A percentile compares a stretch with the other conserved stretches of the same genome.
These are phyloP conservation scores for Solanum hybrid DNA, from an alignment of 305 asterid genomes.

Conservation along the genomic window DNA sequence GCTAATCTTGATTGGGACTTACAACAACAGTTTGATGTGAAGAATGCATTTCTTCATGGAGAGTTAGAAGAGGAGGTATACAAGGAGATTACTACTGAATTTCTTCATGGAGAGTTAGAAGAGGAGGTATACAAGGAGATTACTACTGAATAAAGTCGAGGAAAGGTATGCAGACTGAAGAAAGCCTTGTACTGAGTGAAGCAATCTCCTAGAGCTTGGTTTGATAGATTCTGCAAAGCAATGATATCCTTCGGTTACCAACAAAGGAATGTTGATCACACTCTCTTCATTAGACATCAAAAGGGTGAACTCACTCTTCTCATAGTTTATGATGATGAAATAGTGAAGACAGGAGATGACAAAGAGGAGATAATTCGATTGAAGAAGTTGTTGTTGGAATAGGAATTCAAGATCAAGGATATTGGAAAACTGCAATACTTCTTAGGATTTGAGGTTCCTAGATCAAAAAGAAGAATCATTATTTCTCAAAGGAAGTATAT, in stretches of 20 bases:
- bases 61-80: not conserved
- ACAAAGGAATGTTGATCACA: not conserved
- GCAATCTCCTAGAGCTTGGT: not conserved
- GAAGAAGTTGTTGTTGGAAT: not conserved
- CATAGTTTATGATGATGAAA: not conserved
- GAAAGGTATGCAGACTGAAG: not conserved
- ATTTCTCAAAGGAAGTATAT: not conserved
- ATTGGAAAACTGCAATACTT: not conserved
- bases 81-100: not conserved
- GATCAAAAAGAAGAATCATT: not conserved
- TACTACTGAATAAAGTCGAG: not conserved
- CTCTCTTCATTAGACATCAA: not conserved
- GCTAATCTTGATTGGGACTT: not conserved
- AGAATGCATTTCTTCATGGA: not conserved
- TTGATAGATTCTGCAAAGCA: not conserved
- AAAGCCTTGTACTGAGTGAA: not conserved
- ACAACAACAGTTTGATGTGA: not conserved
- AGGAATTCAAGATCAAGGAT: not conserved
- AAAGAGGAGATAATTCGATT: not conserved
- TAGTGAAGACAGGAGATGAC: not conserved
- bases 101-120: not conserved
- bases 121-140: not conserved
- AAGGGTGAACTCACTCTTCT: not conserved
- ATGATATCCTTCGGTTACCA: not conserved
- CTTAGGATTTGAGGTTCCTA: not conserved